Evolutionary conservation across 108 stramenopile species (phyloP), one percentile per base, ranked within the genome.

Genomic region (Nitzschia sp.): DNA sequence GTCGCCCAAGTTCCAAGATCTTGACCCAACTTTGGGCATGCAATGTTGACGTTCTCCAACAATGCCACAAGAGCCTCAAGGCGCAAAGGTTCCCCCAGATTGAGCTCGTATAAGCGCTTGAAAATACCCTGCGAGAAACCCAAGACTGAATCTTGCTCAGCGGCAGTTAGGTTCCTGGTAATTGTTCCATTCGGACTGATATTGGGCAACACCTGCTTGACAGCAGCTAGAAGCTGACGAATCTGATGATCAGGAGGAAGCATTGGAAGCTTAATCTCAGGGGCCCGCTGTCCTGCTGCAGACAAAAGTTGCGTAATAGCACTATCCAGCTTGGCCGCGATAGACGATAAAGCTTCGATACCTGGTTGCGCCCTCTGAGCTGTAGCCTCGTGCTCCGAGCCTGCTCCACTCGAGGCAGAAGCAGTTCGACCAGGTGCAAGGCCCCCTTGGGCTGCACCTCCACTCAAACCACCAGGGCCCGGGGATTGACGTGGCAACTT

Each of bases 21-120:
- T 57, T 84, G 77, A 29, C 89, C 86, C 15, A 98, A 80, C 57
- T 90, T 84, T n/a, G 88, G 90, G 60, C 88, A 92, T 41, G 82
- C 79, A 53, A 80, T 78, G 67, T 92, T 90, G 24, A 96, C 70
- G 41, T 84, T 90, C 62, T 95, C 94, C 57, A 98, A 77, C 15
- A 97, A 68, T 11, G 91, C 82, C 14, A 96, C 92, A 19, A 93
- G 67, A 14, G 86, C 83, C 75, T 98, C 97, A 19, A 97, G 80
- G 0, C 93, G 69, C 21, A 98, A 71, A 1, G 92, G 93, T 62
- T 96, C 95, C 1, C 83, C 71, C 50, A 95, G 67, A 44, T 71
- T 88, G 15, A 92, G 66, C 67, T 99, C 97, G 68, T 97, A 98
- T 12, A 98, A 77, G n/a, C 92, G 85, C 81, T 97, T 96, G 89